Conservation (phyloP, 106 monocot species). For the Triglochin maritima region DNA sequence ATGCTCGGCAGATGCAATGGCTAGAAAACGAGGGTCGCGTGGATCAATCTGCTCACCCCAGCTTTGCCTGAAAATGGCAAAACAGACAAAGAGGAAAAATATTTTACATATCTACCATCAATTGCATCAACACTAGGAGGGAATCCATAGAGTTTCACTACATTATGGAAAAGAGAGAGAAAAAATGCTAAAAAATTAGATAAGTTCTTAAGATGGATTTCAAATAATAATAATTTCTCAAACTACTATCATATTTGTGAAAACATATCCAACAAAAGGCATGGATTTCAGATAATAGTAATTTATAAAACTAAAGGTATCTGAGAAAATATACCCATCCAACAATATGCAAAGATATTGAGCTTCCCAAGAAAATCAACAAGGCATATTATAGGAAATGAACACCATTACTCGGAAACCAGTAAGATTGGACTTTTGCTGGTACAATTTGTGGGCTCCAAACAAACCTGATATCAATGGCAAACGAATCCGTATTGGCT, state of each 20-base stretch:
- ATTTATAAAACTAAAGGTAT: no score
- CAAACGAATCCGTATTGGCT: slow-evolving; percentile 39
- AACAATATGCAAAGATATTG: no score
- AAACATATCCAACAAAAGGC: no score
- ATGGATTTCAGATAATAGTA: no score
- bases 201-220: no score
- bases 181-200: no score
- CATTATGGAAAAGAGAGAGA: no score
- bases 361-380: no score
- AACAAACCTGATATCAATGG: slow-evolving; percentile 81
- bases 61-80: slow-evolving; percentile 33
- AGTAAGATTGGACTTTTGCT: background rate
- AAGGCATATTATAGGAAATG: no score
- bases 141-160: background rate
- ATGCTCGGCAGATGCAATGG: slow-evolving; percentile 74
- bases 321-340: no score
- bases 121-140: background rate
- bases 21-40: slow-evolving; percentile 65
- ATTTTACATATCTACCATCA: background rate
- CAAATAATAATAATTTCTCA: no score
- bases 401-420: background rate
- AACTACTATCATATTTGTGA: no score
- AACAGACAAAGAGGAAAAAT: background rate
- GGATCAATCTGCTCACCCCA: slow-evolving; percentile 61
- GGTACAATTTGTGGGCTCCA: background rate